A percentile compares a stretch with the other conserved stretches of the same genome.
Conservation (phyloP, 2,329 filamentous ascomycete species). For the Colletotrichum sojae region DNA sequence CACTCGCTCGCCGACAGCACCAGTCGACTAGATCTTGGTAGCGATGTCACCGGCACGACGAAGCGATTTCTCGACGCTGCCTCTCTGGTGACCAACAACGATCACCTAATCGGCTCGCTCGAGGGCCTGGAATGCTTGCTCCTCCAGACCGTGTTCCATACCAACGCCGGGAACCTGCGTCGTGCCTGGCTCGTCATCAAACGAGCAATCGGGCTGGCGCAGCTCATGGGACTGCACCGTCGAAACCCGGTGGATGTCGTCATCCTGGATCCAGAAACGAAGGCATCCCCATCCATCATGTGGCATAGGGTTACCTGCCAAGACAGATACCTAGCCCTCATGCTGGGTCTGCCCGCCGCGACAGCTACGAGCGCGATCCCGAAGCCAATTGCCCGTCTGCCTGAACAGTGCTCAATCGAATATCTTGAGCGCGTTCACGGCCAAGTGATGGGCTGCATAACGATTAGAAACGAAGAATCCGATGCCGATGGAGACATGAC, state of each 20-base stretch:
- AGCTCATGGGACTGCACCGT: conserved; percentile 58
- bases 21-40: conserved; percentile 38
- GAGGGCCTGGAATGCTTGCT: conserved; percentile 60
- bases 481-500: conserved; percentile 40
- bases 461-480: conserved; percentile 48
- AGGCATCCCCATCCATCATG: conserved; percentile 42
- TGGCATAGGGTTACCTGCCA: conserved; percentile 55
- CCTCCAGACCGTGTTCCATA: conserved; percentile 55
- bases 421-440: conserved; percentile 11
- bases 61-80: conserved; percentile 48
- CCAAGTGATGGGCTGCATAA: conserved; percentile 43
- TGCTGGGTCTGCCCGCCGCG: conserved; percentile 55
- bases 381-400: too few species aligned
- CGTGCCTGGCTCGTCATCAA: conserved; percentile 54
- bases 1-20: conserved; percentile 45
- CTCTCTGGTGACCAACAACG: conserved; percentile 50
- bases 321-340: conserved; percentile 55
- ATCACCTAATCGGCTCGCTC: conserved; percentile 52
- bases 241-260: not conserved
- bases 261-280: not conserved
- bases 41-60: conserved; percentile 45
- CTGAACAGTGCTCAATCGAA: conserved; percentile 3
- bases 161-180: conserved; percentile 56
- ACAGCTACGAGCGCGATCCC: conserved; percentile 28
- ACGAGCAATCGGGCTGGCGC: conserved; percentile 55